A percentile compares a stretch with the other conserved stretches of the same genome.
These are phyloP conservation scores for Rutstroemia sydowiana DNA, from an alignment of 2,329 filamentous ascomycete species.

Conservation along the genomic window DNA sequence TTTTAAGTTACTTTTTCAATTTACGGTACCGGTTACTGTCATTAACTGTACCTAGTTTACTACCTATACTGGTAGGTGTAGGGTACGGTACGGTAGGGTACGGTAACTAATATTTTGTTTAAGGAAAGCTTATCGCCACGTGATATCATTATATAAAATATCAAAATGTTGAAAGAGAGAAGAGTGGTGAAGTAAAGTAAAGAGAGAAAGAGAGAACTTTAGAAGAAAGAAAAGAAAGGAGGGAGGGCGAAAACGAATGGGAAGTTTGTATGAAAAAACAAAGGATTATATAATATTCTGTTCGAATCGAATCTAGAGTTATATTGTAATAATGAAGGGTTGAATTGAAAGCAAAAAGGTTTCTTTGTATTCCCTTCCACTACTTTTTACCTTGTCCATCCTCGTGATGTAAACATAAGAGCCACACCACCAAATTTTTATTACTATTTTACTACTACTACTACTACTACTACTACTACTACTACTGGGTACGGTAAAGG, in stretches of 20 bases:
- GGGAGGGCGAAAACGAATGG: background rate
- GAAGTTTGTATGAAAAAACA: background rate
- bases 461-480: no score
- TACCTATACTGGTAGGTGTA: no score
- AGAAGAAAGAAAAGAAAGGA: background rate
- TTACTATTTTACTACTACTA: no score
- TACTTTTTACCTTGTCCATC: background rate
- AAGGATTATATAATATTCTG: background rate
- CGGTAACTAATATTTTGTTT: no score
- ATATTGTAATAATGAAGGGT: background rate
- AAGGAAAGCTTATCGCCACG: slow-evolving; percentile 5
- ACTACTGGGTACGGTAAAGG: no score
- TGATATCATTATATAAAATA: slow-evolving; percentile 7
- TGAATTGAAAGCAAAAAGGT: background rate
- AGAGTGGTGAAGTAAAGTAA: background rate
- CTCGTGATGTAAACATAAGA: background rate
- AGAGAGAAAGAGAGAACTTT: background rate
- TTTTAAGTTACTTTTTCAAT: no score
- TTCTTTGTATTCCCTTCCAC: slow-evolving; percentile 1
- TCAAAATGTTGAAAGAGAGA: background rate
- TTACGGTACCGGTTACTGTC: no score
- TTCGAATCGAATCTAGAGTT: background rate
- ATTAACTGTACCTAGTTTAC: no score
- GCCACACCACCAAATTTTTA: slow-evolving; percentile 1
- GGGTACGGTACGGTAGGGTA: no score